A percentile compares a stretch with the other conserved stretches of the same genome.
phyloP scores from a whole-genome alignment of 345 rosid genomes.

The Hirschfeldia incana region DNA sequence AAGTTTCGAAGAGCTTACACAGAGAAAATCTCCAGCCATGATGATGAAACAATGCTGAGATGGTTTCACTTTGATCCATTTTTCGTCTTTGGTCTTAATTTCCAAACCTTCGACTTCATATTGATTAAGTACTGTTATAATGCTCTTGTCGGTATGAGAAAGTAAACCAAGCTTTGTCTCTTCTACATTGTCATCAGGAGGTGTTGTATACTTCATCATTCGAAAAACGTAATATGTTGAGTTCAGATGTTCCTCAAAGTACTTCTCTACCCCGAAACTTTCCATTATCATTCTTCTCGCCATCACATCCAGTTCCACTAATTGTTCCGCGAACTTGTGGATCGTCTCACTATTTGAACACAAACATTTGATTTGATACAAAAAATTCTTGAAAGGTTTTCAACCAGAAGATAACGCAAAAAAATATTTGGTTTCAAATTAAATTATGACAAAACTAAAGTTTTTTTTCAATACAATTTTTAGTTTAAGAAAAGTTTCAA shows the following conservation, averaged over 20 bases:
- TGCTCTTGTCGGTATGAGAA: slow-evolving; percentile 56
- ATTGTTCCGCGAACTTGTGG: slow-evolving; percentile 17
- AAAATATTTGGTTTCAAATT: no score
- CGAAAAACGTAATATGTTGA: slow-evolving; percentile 34
- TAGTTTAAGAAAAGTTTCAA: no score
- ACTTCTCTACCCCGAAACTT: slow-evolving; percentile 50
- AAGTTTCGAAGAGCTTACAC: slow-evolving; percentile 36
- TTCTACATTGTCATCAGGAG: slow-evolving; percentile 27
- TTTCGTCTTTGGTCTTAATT: slow-evolving; percentile 12
- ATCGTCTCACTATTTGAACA: slow-evolving; percentile 33
- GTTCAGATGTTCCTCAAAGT: slow-evolving; percentile 40
- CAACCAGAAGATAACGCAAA: no score
- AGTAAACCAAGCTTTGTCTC: slow-evolving; percentile 49
- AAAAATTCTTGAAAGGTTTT: no score
- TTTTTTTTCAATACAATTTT: no score
- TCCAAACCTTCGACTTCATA: no score
- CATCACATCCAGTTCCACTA: slow-evolving; percentile 44
- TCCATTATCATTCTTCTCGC: slow-evolving; percentile 62
- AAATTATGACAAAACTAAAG: no score
- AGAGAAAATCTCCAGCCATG: slow-evolving; percentile 54
- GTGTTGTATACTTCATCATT: slow-evolving; percentile 22
- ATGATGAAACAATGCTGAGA: slow-evolving; percentile 44
- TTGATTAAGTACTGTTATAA: slow-evolving; percentile 59
- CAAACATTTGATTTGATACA: no score
- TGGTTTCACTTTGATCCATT: slow-evolving; percentile 50